Percentiles rank a stretch among this genome's conserved stretches.
Evolutionary conservation across 2,329 filamentous ascomycete genomes (phyloP).

Genomic region (Trichoderma aggressivum): DNA sequence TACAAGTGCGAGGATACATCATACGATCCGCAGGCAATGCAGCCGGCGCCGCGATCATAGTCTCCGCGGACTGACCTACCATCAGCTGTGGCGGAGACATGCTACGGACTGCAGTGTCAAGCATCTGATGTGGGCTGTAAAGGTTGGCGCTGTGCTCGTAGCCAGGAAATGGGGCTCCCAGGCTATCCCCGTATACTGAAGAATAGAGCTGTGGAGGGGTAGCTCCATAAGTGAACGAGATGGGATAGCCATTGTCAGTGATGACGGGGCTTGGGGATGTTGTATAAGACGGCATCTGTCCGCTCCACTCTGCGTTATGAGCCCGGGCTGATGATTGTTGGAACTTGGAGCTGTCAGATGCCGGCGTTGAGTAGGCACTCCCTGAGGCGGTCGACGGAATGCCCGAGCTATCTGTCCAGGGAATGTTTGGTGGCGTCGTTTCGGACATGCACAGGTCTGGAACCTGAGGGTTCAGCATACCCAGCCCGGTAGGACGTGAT

Average conservation of each 20-base stretch:
- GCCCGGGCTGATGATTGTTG: constrained; percentile 28
- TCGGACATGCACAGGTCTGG: constrained; percentile 25
- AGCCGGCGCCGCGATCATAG: constrained; percentile 45
- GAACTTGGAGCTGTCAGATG: constrained; percentile 37
- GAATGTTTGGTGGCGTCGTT: constrained; percentile 20
- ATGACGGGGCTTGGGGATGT: constrained; percentile 24
- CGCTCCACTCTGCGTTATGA: constrained; percentile 34
- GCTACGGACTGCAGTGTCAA: constrained; percentile 46
- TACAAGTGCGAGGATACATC: constrained; percentile 36
- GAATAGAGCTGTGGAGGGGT: constrained; percentile 34
- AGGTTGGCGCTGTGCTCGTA: constrained; percentile 38
- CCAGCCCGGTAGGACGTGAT: constrained; percentile 26
- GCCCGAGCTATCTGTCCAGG: constrained; percentile 38
- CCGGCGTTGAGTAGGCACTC: constrained; percentile 45
- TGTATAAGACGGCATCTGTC: constrained; percentile 29
- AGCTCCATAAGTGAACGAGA: constrained; percentile 30
- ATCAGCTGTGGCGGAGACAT: constrained; percentile 48
- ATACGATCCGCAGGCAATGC: constrained; percentile 35
- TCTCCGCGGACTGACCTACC: constrained; percentile 46
- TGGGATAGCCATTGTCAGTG: constrained; percentile 24
- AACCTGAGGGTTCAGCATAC: constrained; percentile 22
- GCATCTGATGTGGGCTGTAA: constrained; percentile 36
- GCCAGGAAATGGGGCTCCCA: constrained; percentile 32
- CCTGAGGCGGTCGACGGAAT: constrained; percentile 46
- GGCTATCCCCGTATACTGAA: constrained; percentile 31